A percentile compares a stretch with the other conserved stretches of the same genome.
phyloP scores from a whole-genome alignment of 306 rosid genomes.

The Astragalus membranaceus region DNA sequence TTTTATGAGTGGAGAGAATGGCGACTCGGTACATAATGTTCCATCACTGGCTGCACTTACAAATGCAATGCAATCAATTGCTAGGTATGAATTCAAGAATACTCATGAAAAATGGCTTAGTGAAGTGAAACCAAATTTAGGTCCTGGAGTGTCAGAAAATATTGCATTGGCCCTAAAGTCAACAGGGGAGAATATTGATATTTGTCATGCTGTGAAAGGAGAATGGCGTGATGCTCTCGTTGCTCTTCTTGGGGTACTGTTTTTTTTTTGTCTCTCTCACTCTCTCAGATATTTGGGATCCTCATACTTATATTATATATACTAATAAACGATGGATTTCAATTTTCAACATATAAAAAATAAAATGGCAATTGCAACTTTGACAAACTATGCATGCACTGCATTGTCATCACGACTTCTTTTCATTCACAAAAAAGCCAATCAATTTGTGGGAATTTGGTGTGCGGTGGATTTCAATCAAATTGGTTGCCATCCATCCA shows the following conservation, averaged over 20 bases:
- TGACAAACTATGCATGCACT: too few species aligned
- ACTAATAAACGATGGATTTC: too few species aligned
- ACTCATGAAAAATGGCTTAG: conserved; percentile 71
- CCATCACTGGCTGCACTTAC: conserved; percentile 75
- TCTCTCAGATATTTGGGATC: too few species aligned
- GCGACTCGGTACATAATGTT: conserved; percentile 39
- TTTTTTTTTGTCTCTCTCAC: neutral
- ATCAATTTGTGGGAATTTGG: too few species aligned
- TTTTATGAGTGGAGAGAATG: conserved; percentile 37
- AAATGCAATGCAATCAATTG: conserved; percentile 50
- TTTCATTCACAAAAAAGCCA: too few species aligned
- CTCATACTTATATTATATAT: too few species aligned
- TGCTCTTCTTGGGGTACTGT: conserved; percentile 71
- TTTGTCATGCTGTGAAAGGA: conserved; percentile 34
- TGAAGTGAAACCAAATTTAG: conserved; percentile 54
- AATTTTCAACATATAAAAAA: too few species aligned
- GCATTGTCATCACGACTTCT: too few species aligned
- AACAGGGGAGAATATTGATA: conserved; percentile 44
- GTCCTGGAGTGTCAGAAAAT: conserved; percentile 72
- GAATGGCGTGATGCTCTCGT: conserved; percentile 56
- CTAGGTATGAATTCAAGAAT: conserved; percentile 73
- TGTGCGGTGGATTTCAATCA: too few species aligned
- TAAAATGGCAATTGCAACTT: too few species aligned
- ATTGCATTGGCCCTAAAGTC: conserved; percentile 47
- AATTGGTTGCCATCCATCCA: too few species aligned